A percentile compares a stretch with the other conserved stretches of the same genome.
These are phyloP conservation scores for Entomortierella chlamydospora DNA, from an alignment of 192 early-diverging fungal species.

Conservation along the genomic window DNA sequence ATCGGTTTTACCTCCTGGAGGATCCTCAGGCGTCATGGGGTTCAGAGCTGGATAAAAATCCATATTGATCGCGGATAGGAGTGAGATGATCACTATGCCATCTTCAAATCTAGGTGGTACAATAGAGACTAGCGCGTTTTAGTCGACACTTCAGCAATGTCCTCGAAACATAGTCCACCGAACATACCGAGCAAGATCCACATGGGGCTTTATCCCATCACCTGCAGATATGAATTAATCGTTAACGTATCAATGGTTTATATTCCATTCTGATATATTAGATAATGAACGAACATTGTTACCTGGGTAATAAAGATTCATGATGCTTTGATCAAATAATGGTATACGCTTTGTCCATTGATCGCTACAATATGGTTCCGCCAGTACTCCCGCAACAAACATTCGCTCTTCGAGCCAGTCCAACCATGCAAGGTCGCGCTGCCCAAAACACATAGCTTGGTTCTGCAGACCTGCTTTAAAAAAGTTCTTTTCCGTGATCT, in stretches of 20 bases:
- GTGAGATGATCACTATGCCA: constrained; percentile 60
- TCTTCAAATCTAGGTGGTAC: constrained; percentile 56
- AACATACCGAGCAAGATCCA: constrained; percentile 58
- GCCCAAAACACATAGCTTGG: constrained; percentile 65
- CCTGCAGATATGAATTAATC: constrained; percentile 23
- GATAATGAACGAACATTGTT: not conserved
- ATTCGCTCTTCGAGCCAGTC: constrained; percentile 31
- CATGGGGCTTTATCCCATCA: constrained; percentile 61
- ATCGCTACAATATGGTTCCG: constrained; percentile 15
- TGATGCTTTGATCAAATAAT: constrained; percentile 65
- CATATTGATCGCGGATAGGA: constrained; percentile 63
- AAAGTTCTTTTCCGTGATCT: constrained; percentile 43
- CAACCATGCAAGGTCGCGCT: constrained; percentile 50
- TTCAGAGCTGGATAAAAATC: constrained; percentile 54
- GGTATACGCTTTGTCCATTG: constrained; percentile 41
- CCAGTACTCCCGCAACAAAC: not conserved
- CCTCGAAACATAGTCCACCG: not conserved
- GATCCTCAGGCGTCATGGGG: constrained; percentile 27
- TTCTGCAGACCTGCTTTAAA: constrained; percentile 52
- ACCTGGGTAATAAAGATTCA: constrained; percentile 60
- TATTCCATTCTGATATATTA: too few relatives aligned
- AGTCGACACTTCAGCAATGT: not conserved
- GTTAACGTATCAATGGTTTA: too few relatives aligned
- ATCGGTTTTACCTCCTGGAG: constrained; percentile 10
- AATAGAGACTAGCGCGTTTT: not conserved